Evolutionary conservation across 805 yeast genomes (phyloP).

Genomic region (Metschnikowia colocasiae): DNA sequence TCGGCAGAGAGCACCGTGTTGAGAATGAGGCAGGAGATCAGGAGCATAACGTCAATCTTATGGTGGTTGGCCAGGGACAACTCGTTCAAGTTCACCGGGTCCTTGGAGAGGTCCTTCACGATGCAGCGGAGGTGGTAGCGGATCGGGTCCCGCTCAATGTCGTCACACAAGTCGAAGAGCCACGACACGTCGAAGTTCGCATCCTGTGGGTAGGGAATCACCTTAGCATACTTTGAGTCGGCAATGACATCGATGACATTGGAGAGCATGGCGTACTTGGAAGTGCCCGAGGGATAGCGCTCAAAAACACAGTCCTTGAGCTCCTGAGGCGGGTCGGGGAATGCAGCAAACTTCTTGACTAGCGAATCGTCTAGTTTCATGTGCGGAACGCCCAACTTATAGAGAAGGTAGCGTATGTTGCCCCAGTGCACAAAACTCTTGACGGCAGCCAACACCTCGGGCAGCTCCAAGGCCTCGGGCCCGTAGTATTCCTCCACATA

Average conservation of each 20-base stretch:
- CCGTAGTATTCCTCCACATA: conserved; percentile 41
- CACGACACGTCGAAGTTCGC: conserved; percentile 25
- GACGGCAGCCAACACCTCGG: conserved; percentile 44
- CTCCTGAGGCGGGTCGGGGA: conserved; percentile 42
- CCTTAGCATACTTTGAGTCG: conserved; percentile 35
- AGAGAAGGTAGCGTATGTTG: conserved; percentile 45
- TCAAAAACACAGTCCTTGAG: conserved; percentile 38
- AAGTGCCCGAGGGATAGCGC: conserved; percentile 53
- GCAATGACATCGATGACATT: conserved; percentile 36
- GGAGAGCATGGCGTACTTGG: conserved; percentile 42
- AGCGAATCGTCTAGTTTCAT: conserved; percentile 32
- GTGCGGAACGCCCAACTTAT: conserved; percentile 38
- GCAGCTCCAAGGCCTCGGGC: conserved; percentile 33
- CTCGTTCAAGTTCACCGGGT: conserved; percentile 36
- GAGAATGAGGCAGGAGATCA: conserved; percentile 28
- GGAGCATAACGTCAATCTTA: conserved; percentile 23
- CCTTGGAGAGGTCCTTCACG: conserved; percentile 29
- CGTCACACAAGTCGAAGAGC: conserved; percentile 39
- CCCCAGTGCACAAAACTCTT: conserved; percentile 56
- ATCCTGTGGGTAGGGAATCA: conserved; percentile 35
- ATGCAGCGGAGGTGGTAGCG: conserved; percentile 45
- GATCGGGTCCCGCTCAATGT: conserved; percentile 46
- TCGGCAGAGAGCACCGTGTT: conserved; percentile 29
- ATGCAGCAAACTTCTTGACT: conserved; percentile 28
- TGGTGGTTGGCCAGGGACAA: conserved; percentile 21